These are phyloP conservation scores for Neofusicoccum ribis DNA, from an alignment of 2,329 filamentous ascomycete genomes.

Conservation along the genomic window DNA sequence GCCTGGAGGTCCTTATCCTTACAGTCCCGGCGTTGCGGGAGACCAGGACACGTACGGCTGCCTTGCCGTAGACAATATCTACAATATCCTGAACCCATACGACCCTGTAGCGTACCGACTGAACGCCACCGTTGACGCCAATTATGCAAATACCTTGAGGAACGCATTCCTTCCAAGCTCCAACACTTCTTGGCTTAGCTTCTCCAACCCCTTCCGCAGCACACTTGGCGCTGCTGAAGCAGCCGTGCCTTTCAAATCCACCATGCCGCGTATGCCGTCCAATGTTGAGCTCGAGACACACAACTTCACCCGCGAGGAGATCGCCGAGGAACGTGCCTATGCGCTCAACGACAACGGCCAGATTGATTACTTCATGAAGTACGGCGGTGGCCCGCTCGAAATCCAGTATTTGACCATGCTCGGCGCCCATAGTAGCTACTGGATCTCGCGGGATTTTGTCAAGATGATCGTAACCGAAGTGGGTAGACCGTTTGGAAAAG, in stretches of 20 bases:
- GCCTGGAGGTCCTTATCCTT: slow-evolving; percentile 65
- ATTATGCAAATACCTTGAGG: slow-evolving; percentile 75
- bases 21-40: slow-evolving; percentile 64
- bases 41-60: slow-evolving; percentile 81
- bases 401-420: slow-evolving; percentile 98
- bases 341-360: slow-evolving; percentile 95
- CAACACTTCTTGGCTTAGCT: slow-evolving; percentile 50
- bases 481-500: slow-evolving; percentile 69
- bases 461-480: slow-evolving; percentile 86
- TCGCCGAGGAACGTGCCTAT: slow-evolving; percentile 84
- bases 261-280: slow-evolving; percentile 43
- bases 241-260: slow-evolving; percentile 33
- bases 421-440: slow-evolving; percentile 92
- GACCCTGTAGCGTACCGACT: slow-evolving; percentile 87
- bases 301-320: slow-evolving; percentile 88
- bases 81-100: slow-evolving; percentile 81
- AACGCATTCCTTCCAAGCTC: slow-evolving; percentile 76
- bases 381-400: slow-evolving; percentile 82
- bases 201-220: slow-evolving; percentile 43
- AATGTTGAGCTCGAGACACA: slow-evolving; percentile 90
- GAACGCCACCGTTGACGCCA: slow-evolving; percentile 83
- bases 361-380: slow-evolving; percentile 84
- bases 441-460: slow-evolving; percentile 85
- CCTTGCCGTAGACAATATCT: slow-evolving; percentile 90
- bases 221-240: slow-evolving; percentile 28